These are phyloP conservation scores for Solanum pinnatisectum DNA, from an alignment of 257 asterid species.

Conservation along the genomic window DNA sequence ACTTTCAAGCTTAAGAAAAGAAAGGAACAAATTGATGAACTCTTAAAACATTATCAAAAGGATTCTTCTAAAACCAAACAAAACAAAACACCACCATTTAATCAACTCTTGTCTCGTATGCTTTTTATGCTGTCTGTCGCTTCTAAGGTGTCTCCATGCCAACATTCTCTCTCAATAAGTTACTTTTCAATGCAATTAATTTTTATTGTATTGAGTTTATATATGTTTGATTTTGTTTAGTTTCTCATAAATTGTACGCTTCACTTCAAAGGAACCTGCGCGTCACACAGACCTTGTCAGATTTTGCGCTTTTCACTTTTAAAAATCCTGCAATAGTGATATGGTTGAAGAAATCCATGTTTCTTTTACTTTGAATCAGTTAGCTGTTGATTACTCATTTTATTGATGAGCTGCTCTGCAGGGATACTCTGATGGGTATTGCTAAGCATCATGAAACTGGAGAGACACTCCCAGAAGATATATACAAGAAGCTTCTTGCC, in stretches of 20 bases:
- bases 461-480: slow-evolving; percentile 81
- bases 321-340: background rate
- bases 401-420: slow-evolving; percentile 22
- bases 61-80: background rate
- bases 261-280: background rate
- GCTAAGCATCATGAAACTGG: slow-evolving; percentile 98
- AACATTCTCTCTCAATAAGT: background rate
- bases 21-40: background rate
- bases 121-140: background rate
- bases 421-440: slow-evolving; percentile 91
- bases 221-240: background rate
- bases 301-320: background rate
- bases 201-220: background rate
- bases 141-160: background rate
- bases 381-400: background rate
- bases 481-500: slow-evolving; percentile 90
- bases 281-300: background rate
- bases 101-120: background rate
- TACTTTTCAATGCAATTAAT: background rate
- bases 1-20: background rate
- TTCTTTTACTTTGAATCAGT: background rate
- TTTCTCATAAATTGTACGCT: background rate
- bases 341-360: background rate
- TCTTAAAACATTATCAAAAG: background rate
- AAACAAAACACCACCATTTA: background rate